phyloP scores from a whole-genome alignment of 768 basidiomycete species.

The Mycena metata region DNA sequence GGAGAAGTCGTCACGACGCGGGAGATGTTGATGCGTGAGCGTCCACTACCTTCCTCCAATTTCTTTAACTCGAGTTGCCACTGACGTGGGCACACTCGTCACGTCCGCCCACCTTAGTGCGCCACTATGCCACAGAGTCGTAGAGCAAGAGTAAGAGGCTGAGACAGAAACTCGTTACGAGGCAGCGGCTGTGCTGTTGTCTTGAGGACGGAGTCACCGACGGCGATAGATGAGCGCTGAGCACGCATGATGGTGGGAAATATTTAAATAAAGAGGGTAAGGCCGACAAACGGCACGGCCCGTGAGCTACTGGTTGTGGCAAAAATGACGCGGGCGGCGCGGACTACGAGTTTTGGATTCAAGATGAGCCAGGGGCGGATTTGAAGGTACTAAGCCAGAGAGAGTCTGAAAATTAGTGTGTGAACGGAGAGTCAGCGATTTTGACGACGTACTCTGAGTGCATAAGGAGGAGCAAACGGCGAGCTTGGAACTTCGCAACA shows the following conservation, averaged over 20 bases:
- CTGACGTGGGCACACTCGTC: background rate
- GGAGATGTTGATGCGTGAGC: conserved; percentile 20
- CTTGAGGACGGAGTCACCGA: no score
- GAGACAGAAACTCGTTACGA: conserved; percentile 17
- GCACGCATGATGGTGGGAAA: conserved; percentile 2
- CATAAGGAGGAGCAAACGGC: no score
- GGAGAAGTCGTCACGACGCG: conserved; percentile 17
- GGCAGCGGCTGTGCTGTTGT: conserved; percentile 20
- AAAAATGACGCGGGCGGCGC: no score
- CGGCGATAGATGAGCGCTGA: conserved; percentile 8
- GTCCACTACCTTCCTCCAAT: conserved; percentile 5
- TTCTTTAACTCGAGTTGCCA: conserved; percentile 13
- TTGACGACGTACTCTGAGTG: no score
- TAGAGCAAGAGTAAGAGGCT: conserved; percentile 4
- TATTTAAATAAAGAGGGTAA: background rate
- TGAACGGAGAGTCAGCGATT: no score
- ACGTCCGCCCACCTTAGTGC: conserved; percentile 5
- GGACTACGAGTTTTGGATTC: no score
- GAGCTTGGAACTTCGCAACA: no score
- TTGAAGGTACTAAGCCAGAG: no score
- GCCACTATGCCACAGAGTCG: conserved; percentile 9
- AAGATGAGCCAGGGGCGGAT: no score
- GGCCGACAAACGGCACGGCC: no score
- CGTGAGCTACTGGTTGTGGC: no score
- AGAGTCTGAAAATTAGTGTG: no score